Base-by-base conservation (phyloP, 2,329 filamentous ascomycete species). In the Aspergillus phoenicis region DNA sequence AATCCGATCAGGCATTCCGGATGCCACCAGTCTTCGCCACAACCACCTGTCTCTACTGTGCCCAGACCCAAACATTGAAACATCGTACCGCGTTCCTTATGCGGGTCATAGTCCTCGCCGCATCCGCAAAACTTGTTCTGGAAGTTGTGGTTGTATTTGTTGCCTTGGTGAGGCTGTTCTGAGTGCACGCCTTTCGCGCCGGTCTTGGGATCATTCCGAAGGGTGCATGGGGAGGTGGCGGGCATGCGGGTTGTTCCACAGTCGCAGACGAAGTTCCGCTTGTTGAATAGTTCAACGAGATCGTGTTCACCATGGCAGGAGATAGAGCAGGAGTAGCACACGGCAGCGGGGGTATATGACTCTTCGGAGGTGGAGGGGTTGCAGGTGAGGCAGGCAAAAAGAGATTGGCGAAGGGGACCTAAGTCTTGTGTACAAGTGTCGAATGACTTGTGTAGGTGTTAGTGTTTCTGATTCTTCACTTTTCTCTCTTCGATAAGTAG, bases 1-100 rank as follows among this genome's bases (percentile, higher is more conserved):
- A 96, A 79, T 5, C 93, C 93, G 52, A 97, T 87, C 7, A 98
- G 80, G 73, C 94, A 98, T 64, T 95, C 93, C 0, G 94, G 92
- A 78, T 98, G 94, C 84, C 92, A 98, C 94, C 94, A 98, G 73
- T 98, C 94, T 78, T 98, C 94, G 11, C 94, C 94, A 77, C 94
- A 98, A 4, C 93, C 94, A 15, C 93, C 93, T 1, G 89, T 88
- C 66, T 94, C 90, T 11, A 85, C 83, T 0, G 87, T 89, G 0
- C 92, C 93, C 0, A 98, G 81, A 0, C 94, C 94, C 2, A 98
- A 77, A 73, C 95, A 99, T 76, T 99, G 95, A 69, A 96, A 99
- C 95, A 99, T 99, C 41, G 93, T 98, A 0, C 94, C 94, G 69
- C 94, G 96, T 74, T 99, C 93, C 73, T 91, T 84, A 52, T 94